These are phyloP conservation scores for Tubosaeta sp. DNA, from an alignment of 768 basidiomycete species.

Conservation along the genomic window DNA sequence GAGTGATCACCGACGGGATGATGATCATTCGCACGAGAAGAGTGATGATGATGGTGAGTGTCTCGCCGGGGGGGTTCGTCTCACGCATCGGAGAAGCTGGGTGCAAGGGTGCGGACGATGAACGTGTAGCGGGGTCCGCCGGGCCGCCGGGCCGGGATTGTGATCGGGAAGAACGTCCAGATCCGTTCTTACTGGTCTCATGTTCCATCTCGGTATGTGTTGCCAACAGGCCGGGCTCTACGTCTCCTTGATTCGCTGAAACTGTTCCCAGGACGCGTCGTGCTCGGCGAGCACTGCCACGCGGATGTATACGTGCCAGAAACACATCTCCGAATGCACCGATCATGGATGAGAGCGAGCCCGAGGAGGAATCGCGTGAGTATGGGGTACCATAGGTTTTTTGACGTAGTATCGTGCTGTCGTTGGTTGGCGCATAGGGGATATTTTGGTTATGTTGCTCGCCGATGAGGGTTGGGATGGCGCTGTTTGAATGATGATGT, in stretches of 20 bases:
- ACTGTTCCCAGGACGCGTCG: not conserved
- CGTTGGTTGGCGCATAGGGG: not conserved
- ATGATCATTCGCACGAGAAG: slow-evolving; percentile 85
- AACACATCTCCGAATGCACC: slow-evolving; percentile 16
- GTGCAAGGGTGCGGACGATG: not conserved
- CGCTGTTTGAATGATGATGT: not conserved
- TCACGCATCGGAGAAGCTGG: not conserved
- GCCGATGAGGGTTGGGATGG: not conserved
- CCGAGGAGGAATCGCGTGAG: slow-evolving; percentile 12
- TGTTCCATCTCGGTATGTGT: slow-evolving; percentile 3
- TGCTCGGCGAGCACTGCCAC: not conserved
- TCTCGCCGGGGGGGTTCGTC: slow-evolving; percentile 55
- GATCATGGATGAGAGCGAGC: slow-evolving; percentile 20
- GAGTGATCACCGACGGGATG: slow-evolving; percentile 74
- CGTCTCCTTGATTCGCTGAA: not conserved
- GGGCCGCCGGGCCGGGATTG: not conserved
- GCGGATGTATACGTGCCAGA: slow-evolving; percentile 6
- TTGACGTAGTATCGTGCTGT: not conserved
- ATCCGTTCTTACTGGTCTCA: not conserved
- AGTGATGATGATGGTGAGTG: slow-evolving; percentile 76
- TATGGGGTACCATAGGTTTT: not conserved
- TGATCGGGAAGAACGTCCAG: not conserved
- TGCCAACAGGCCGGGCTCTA: slow-evolving; percentile 6
- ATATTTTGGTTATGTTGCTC: not conserved
- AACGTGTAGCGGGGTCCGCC: not conserved